phyloP scores from a whole-genome alignment of 371 early-diverging fungal species.

The Parasitella parasitica region DNA sequence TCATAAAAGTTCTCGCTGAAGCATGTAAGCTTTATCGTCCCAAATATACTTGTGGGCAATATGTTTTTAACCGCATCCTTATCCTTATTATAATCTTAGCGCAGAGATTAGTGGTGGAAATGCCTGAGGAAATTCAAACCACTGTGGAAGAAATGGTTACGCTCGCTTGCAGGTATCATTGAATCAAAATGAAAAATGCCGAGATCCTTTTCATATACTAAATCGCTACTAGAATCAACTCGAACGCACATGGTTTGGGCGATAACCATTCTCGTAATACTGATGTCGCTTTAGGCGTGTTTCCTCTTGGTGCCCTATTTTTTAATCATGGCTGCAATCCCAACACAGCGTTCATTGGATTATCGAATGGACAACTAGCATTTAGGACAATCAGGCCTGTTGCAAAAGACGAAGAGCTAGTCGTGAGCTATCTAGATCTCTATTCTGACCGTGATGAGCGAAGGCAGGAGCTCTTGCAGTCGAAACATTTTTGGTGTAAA shows the following conservation, averaged over 20 bases:
- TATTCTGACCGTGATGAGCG: conserved; percentile 71
- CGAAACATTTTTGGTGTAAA: conserved; percentile 74
- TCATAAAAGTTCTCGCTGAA: conserved; percentile 47
- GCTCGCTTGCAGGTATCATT: conserved; percentile 56
- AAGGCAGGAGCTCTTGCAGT: conserved; percentile 56
- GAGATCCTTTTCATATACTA: no score
- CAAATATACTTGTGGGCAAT: not conserved
- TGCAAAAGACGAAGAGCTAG: conserved; percentile 55
- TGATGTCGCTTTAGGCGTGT: conserved; percentile 63
- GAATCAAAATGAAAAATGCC: not conserved
- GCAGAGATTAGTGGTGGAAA: conserved; percentile 40
- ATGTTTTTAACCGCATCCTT: not conserved
- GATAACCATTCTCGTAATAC: conserved; percentile 55
- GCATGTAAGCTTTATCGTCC: conserved; percentile 40
- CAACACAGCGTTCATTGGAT: conserved; percentile 62
- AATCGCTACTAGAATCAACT: conserved; percentile 59
- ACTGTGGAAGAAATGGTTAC: conserved; percentile 56
- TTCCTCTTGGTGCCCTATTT: conserved; percentile 63
- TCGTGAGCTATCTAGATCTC: conserved; percentile 66
- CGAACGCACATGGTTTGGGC: conserved; percentile 57
- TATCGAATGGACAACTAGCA: conserved; percentile 49
- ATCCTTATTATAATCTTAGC: conserved; percentile 1
- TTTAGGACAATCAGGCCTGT: conserved; percentile 63
- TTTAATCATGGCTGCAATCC: conserved; percentile 72
- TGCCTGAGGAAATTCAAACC: conserved; percentile 46